Percentiles rank a stretch among this genome's conserved stretches.
Conservation (phyloP, 83 land plant genomes). For the Larix sibirica region DNA sequence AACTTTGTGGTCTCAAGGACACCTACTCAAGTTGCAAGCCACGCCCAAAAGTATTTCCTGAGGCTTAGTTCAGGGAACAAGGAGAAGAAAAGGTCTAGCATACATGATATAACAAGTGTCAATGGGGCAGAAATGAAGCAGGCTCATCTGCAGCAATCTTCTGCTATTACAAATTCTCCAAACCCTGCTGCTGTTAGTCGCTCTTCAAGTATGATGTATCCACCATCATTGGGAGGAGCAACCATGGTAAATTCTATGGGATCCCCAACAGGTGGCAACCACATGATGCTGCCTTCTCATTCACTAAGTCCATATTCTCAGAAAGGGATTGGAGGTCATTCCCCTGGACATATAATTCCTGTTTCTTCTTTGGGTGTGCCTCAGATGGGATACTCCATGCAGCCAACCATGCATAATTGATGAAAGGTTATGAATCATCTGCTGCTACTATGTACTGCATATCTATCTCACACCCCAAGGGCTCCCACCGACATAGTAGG, state of each 20-base stretch:
- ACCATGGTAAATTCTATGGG: slow-evolving; percentile 13
- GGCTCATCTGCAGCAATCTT: slow-evolving; percentile 10
- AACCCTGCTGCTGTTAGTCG: slow-evolving; percentile 1
- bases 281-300: background rate
- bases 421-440: background rate
- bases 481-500: background rate
- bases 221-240: slow-evolving; percentile 10
- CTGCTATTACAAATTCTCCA: slow-evolving; percentile 8
- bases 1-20: slow-evolving; percentile 73
- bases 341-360: slow-evolving; percentile 9
- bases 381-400: slow-evolving; percentile 18
- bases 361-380: slow-evolving; percentile 14
- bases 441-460: background rate
- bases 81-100: slow-evolving; percentile 58
- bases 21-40: slow-evolving; percentile 86
- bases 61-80: slow-evolving; percentile 57
- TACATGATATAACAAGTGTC: slow-evolving; percentile 56
- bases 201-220: background rate
- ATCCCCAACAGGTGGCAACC: slow-evolving; percentile 9
- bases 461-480: background rate
- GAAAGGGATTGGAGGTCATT: slow-evolving; percentile 11
- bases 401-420: slow-evolving; percentile 10
- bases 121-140: slow-evolving; percentile 3
- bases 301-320: slow-evolving; percentile 9
- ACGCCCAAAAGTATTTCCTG: slow-evolving; percentile 81